Evolutionary conservation across 306 rosid species (phyloP).

Genomic region (Lathyrus tuberosus): DNA sequence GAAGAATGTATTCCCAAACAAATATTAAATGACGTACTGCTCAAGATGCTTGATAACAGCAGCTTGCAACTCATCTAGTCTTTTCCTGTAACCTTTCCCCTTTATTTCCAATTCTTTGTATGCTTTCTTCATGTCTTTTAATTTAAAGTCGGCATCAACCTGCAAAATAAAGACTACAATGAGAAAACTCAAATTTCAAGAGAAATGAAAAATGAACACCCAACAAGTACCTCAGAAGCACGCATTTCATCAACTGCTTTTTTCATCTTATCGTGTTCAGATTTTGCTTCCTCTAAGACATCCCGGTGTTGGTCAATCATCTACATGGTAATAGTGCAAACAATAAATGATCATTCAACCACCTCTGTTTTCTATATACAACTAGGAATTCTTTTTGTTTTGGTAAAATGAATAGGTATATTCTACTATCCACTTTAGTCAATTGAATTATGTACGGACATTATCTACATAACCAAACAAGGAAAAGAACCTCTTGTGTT

Average conservation of each 20-base stretch:
- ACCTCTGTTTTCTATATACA: slow-evolving; percentile 2
- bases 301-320: slow-evolving; percentile 69
- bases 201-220: slow-evolving; percentile 19
- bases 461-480: slow-evolving; percentile 8
- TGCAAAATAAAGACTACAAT: slow-evolving; percentile 40
- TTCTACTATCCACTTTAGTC: slow-evolving; percentile 9
- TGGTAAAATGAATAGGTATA: slow-evolving; percentile 11
- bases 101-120: slow-evolving; percentile 75
- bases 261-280: slow-evolving; percentile 65
- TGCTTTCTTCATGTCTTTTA: slow-evolving; percentile 82
- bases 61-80: slow-evolving; percentile 72
- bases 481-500: slow-evolving; percentile 67
- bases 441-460: slow-evolving; percentile 19
- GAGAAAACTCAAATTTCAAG: slow-evolving; percentile 30
- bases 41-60: slow-evolving; percentile 81
- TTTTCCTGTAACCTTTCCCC: slow-evolving; percentile 76
- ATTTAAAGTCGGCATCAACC: slow-evolving; percentile 89
- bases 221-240: slow-evolving; percentile 75
- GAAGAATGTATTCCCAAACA: slow-evolving; percentile 11
- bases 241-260: slow-evolving; percentile 73
- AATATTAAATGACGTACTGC: slow-evolving; percentile 63
- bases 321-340: slow-evolving; percentile 48
- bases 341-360: slow-evolving; percentile 23
- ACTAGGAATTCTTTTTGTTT: not conserved
- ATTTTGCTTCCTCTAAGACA: slow-evolving; percentile 67